These are phyloP conservation scores for Colletotrichum navitas DNA, from an alignment of 2,329 filamentous ascomycete species.

Conservation along the genomic window DNA sequence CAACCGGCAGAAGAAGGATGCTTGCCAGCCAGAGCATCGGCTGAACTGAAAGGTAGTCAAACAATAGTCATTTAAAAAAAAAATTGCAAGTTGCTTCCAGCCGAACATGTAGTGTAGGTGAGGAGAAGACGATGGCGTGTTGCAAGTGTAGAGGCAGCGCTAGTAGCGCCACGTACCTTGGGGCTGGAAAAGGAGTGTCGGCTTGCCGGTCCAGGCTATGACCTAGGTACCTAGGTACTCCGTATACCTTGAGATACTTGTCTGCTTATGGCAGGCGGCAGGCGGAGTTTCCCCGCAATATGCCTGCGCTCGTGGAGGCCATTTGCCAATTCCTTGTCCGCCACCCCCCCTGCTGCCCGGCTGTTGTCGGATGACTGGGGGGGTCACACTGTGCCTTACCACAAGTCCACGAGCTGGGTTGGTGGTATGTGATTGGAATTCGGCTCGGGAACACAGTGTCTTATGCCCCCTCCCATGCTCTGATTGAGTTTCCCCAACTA, in stretches of 20 bases:
- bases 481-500: neutral
- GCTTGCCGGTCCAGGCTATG: neutral
- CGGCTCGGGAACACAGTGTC: constrained; percentile 4
- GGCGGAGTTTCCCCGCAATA: constrained; percentile 39
- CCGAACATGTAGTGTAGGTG: neutral
- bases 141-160: neutral
- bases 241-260: neutral
- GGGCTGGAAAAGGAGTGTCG: neutral
- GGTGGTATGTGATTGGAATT: constrained; percentile 22
- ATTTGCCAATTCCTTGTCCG: constrained; percentile 22
- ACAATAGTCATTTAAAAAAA: neutral
- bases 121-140: neutral
- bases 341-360: constrained; percentile 13
- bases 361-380: constrained; percentile 23
- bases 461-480: too few relatives aligned
- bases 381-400: constrained; percentile 23
- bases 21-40: neutral
- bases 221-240: too few relatives aligned
- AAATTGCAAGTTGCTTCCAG: neutral
- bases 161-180: neutral
- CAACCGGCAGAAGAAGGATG: neutral
- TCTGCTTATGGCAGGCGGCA: constrained; percentile 13
- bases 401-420: neutral
- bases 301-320: constrained; percentile 15
- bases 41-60: neutral